phyloP scores from a whole-genome alignment of 257 asterid species.

The Primulina tabacum region DNA sequence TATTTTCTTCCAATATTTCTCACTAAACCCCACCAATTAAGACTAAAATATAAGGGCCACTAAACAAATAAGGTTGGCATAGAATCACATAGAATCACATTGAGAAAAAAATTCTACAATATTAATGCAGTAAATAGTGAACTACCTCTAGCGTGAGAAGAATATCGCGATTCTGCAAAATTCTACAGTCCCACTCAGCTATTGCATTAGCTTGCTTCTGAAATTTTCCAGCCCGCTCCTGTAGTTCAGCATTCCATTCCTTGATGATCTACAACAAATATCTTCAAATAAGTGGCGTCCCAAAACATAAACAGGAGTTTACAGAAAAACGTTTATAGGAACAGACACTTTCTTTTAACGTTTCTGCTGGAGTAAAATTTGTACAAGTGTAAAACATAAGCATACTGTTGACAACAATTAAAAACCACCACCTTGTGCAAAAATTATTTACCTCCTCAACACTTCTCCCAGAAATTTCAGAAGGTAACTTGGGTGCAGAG shows the following conservation, averaged over 20 bases:
- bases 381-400: not conserved
- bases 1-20: no score
- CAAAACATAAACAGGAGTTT: constrained; percentile 10
- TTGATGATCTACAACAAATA: constrained; percentile 67
- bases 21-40: not conserved
- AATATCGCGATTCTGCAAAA: constrained; percentile 90
- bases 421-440: constrained; percentile 2
- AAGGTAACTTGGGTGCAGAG: constrained; percentile 73
- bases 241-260: constrained; percentile 95
- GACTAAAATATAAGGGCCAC: not conserved
- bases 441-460: constrained; percentile 77
- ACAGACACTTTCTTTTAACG: not conserved
- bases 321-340: not conserved
- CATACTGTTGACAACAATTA: not conserved
- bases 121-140: not conserved
- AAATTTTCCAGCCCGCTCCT: constrained; percentile 84
- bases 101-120: constrained; percentile 4
- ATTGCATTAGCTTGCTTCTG: constrained; percentile 90
- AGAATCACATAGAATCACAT: constrained; percentile 13
- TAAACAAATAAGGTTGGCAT: no score
- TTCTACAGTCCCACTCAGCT: constrained; percentile 95
- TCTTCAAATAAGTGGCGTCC: constrained; percentile 17
- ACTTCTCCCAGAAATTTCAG: constrained; percentile 90
- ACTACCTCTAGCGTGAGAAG: constrained; percentile 89
- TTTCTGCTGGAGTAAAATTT: not conserved